Base-by-base conservation (phyloP, 2,329 filamentous ascomycete genomes). In the Sclerotiophoma versabilis region DNA sequence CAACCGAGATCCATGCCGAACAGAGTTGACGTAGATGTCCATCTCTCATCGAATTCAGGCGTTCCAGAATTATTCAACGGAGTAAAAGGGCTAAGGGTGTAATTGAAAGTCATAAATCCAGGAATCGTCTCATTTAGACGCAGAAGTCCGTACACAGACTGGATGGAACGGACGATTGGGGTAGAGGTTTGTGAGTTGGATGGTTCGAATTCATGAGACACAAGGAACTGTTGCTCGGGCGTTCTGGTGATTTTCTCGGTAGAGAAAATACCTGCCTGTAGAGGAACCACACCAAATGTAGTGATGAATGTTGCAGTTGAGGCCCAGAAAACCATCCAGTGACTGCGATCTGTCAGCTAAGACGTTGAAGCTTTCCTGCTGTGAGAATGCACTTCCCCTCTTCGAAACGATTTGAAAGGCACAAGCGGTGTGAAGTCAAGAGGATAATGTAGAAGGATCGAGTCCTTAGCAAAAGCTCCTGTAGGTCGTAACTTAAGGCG, bases 391-490 rank as follows among this genome's bases (percentile, higher is more conserved):
- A 38, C 39, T 23, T 19, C 32, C 25, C 29, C 27, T 32, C 33
- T 41, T 15, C 32, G 44, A 14, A 17, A 25, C 11, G 37, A 19
- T 15, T 12, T 14, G 17, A 42, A 54, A 0, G 79, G 79, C 1
- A 81, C 69, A 3, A 76, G 73, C 0, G 76, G 74, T 1, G 80
- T 43, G 54, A 79, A 77, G 34, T 80, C 75, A 54, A 78, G 79
- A 0, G 83, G 83, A 39, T 87, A 87, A 0, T 81, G 76, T 0
- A 87, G 45, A 0, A 84, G 70, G 0, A 87, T 12, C 0, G 83
- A 85, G 0, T 81, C 58, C 5, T 71, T 62, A 0, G 74, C 82
- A 0, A 58, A 61, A 0, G 80, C 80, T 0, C 83, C 84, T 0
- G 61, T 59, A 8, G 12, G 25, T 6, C 75, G 79, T 0, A 82